These are phyloP conservation scores for Vitellaria paradoxa DNA, from an alignment of 179 eudicot species.

Conservation along the genomic window DNA sequence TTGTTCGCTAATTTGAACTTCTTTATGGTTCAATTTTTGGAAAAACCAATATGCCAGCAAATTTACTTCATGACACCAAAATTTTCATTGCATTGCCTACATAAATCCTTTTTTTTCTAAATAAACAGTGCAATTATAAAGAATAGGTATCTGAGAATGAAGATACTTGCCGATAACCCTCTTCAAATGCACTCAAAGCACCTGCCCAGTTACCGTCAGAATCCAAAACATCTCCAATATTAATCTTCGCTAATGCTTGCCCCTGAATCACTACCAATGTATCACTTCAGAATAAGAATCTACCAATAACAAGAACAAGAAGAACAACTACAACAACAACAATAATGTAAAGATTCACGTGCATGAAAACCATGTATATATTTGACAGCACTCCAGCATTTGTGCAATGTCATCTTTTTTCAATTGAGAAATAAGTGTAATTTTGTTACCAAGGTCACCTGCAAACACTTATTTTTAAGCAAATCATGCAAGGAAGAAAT, in stretches of 20 bases:
- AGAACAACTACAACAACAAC: not conserved
- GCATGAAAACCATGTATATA: no score
- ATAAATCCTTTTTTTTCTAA: not conserved
- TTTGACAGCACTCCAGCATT: not conserved
- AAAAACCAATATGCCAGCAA: not conserved
- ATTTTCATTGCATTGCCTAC: not conserved
- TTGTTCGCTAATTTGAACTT: not conserved
- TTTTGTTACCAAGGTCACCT: not conserved
- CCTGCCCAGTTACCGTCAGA: constrained; percentile 63
- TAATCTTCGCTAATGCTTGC: constrained; percentile 84
- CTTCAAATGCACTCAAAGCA: constrained; percentile 65
- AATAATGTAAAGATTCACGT: not conserved
- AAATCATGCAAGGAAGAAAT: not conserved
- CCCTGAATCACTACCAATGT: constrained; percentile 55
- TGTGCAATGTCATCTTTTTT: not conserved
- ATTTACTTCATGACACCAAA: not conserved
- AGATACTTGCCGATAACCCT: constrained; percentile 63
- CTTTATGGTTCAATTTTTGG: no score
- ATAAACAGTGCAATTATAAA: not conserved
- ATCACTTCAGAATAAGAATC: constrained; percentile 15
- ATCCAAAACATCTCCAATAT: constrained; percentile 75
- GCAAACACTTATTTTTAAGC: not conserved
- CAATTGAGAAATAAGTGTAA: not conserved
- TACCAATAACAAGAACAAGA: not conserved
- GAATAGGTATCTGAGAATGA: not conserved